Percentiles rank a stretch among this genome's conserved stretches.
These are phyloP conservation scores for Diplotaxis tenuifolia DNA, from an alignment of 345 rosid species.

Conservation along the genomic window DNA sequence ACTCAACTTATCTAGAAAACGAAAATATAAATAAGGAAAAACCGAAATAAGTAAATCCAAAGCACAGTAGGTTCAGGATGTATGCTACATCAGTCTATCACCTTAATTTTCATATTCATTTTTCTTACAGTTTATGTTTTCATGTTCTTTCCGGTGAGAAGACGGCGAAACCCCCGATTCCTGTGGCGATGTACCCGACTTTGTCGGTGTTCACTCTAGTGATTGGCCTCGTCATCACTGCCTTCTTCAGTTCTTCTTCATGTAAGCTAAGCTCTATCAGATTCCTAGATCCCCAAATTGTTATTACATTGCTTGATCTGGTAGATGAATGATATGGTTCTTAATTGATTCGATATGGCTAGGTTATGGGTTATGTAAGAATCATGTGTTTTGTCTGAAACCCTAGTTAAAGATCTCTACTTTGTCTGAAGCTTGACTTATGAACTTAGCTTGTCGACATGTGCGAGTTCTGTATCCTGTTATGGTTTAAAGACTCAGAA, in stretches of 20 bases:
- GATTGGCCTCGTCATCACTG: constrained; percentile 70
- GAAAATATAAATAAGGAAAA: no score
- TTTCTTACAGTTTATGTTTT: no score
- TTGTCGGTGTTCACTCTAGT: constrained; percentile 58
- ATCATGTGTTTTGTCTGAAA: no score
- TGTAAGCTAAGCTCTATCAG: constrained; percentile 50
- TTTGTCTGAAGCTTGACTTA: no score
- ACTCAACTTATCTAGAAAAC: no score
- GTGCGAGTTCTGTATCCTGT: neutral
- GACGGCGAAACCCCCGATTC: constrained; percentile 79
- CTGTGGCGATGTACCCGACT: constrained; percentile 64
- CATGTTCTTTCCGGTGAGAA: constrained; percentile 24
- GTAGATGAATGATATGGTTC: no score
- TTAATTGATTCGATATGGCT: neutral
- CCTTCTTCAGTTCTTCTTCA: constrained; percentile 89
- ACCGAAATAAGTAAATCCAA: no score
- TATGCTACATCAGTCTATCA: no score
- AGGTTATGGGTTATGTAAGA: no score
- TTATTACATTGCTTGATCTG: neutral
- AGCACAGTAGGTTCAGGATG: no score
- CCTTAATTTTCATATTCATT: no score
- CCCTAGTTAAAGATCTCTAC: no score
- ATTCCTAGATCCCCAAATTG: neutral
- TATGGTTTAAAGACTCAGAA: neutral
- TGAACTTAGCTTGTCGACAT: constrained; percentile 15